Base-by-base conservation (phyloP, 2,329 filamentous ascomycete species). In the Cladosporium colombiae region DNA sequence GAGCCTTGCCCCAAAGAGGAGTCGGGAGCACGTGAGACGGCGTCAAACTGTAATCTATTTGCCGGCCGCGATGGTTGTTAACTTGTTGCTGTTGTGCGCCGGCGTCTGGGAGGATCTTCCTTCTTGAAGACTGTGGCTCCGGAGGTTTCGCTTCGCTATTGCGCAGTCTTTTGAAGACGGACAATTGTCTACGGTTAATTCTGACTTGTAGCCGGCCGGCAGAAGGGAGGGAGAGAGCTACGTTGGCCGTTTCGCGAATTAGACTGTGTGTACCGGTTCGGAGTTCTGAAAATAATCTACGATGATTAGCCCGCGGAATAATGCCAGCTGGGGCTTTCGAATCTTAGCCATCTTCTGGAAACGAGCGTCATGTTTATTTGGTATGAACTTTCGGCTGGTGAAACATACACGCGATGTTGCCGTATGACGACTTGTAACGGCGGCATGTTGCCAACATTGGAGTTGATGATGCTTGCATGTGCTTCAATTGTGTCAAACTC, bases 11-110 rank as follows among this genome's bases (percentile, higher is more conserved):
- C 52, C 18, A 5, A 31, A 55, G 27, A 55, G 52, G 52, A 46
- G 40, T 46, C 40, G n/a, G n/a, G 40, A 14, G 52, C 52, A 55
- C 52, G 49, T 29, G 52, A 55, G 52, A 55, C 52, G 52, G 52
- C 52, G 52, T 31, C 31, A 31, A 55, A 55, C 27, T 21, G 21
- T 46, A 55, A 55, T 55, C 52, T 33, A 55, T 55, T 55, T 55
- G 52, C 52, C 52, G 52, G 29, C 29, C 14, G 52, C 52, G 52
- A 14, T 23, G 49, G 27, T 29, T 29, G 27, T 29, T 29, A 3
- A 29, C 27, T 35, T 35, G 33, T 14, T 14, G 33, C 33, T 35
- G 33, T 35, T 35, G 33, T 35, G 33, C 33, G 33, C 33, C 33
- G 33, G 52, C 18, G 52, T 55, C 52, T 55, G 52, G 27, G 27